Evolutionary conservation across 1,284 basidiomycete species (phyloP).

Genomic region (Trametes versicolor): DNA sequence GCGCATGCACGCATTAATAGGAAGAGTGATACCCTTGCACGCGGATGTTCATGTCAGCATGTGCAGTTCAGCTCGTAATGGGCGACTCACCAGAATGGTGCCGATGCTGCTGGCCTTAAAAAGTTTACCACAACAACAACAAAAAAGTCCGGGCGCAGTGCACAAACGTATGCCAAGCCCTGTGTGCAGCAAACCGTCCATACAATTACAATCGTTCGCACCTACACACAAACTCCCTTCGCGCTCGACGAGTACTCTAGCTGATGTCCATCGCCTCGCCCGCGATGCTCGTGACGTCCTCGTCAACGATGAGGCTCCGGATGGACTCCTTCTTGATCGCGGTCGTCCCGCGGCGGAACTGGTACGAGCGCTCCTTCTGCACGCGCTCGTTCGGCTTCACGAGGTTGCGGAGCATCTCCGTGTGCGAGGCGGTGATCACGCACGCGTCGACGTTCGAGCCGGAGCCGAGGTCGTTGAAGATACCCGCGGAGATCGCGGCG

Average conservation of each 20-base stretch:
- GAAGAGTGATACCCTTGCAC: too few species aligned
- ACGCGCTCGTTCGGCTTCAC: slow-evolving; percentile 92
- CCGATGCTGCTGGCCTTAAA: not conserved
- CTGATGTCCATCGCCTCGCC: slow-evolving; percentile 77
- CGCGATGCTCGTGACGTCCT: slow-evolving; percentile 65
- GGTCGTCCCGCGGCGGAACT: slow-evolving; percentile 88
- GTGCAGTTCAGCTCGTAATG: too few species aligned
- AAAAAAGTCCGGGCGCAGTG: not conserved
- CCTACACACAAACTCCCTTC: slow-evolving; percentile 2
- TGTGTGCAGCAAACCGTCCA: slow-evolving; percentile 11
- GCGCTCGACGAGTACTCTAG: slow-evolving; percentile 22
- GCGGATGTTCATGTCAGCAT: too few species aligned
- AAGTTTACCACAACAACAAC: not conserved
- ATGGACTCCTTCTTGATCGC: slow-evolving; percentile 87
- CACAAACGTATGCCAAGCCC: not conserved
- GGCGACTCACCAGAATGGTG: too few species aligned
- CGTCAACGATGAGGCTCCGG: slow-evolving; percentile 74
- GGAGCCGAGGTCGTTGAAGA: slow-evolving; percentile 99
- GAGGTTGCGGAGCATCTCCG: slow-evolving; percentile 92
- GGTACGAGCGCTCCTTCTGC: slow-evolving; percentile 86
- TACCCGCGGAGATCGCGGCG: slow-evolving; percentile 92
- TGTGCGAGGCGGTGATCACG: slow-evolving; percentile 86
- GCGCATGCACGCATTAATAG: too few species aligned
- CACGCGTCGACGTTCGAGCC: slow-evolving; percentile 98
- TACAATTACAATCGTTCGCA: slow-evolving; percentile 34